Base-by-base conservation (phyloP, 164 flowering plant species). In the Kingdonia uniflora region DNA sequence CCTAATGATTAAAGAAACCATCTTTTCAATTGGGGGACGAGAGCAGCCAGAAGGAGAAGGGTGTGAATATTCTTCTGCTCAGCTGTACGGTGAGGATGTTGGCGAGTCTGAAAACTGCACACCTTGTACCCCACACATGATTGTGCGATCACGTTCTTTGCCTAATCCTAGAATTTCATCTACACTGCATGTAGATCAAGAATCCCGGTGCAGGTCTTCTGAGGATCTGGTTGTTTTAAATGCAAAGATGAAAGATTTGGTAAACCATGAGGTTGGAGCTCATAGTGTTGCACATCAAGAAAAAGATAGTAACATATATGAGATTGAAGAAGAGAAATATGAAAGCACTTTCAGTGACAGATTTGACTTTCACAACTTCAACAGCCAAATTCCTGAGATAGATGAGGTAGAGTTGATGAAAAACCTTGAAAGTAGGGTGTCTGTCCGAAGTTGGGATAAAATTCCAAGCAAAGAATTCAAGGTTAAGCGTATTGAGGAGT, bases 401-500 rank as follows among this genome's bases (percentile, higher is more conserved):
- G 76, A 80, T 38, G 79, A 71, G 59, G 60, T 57, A 11, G 68
- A 47, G 43, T 16, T 29, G 44, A 60, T n/a, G 24, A 58, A 71
- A 49, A 33, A 26, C 48, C 29, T n/a, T 52, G 61, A 61, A 54
- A 79, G 62, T 24, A 80, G 80, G 55, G 52, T 67, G 55, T 70
- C 75, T 19, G 55, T 15, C 57, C 49, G 60, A 19, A 67, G 47
- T 14, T 49, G 72, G 73, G 64, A 68, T 57, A 75, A 69, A 33
- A 42, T 76, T 33, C 74, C 78, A 22, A 58, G 49, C 58, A 67
- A 70, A 60, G 85, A 86, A 51, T 86, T 80, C 54, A 84, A 69
- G 71, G 57, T 70, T 16, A 86, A 79, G 69, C 76, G 94, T 6
- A 80, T 92, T 35, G 81, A 82, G 74, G 85, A 86, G 11, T 92